Conservation (phyloP, 306 rosid genomes). For the Acacia acuminata region DNA sequence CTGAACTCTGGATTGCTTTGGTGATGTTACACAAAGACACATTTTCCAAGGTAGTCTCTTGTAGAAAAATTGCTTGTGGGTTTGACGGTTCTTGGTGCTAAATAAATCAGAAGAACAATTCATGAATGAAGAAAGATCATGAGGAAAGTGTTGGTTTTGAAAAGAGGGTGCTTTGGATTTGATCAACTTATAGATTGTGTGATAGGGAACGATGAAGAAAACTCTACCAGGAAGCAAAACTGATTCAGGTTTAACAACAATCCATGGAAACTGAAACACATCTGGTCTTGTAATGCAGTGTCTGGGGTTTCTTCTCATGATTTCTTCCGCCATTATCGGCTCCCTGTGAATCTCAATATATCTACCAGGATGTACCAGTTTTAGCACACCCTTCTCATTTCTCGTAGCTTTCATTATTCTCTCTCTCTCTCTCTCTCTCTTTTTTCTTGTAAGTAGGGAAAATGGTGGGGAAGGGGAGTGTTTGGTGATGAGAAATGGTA, state of each 20-base stretch:
- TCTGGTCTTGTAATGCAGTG: constrained; percentile 70
- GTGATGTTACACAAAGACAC: not conserved
- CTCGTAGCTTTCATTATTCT: constrained; percentile 30
- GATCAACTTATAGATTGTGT: constrained; percentile 50
- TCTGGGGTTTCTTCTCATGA: constrained; percentile 60
- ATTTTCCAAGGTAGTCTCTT: constrained; percentile 2
- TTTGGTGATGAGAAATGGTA: not conserved
- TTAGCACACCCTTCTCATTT: constrained; percentile 46
- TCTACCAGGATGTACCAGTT: constrained; percentile 64
- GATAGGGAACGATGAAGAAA: constrained; percentile 62
- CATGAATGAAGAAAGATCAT: not conserved
- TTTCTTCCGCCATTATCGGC: constrained; percentile 59
- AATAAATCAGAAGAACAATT: constrained; percentile 24
- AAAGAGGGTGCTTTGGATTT: constrained; percentile 37
- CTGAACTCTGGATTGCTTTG: not conserved
- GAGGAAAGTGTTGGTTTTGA: constrained; percentile 1
- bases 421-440: not conserved
- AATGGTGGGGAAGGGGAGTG: constrained; percentile 28
- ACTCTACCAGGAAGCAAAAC: constrained; percentile 59
- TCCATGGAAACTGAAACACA: constrained; percentile 67
- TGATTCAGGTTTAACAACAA: constrained; percentile 67
- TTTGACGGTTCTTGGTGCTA: constrained; percentile 36
- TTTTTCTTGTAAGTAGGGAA: not conserved
- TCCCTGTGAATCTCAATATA: constrained; percentile 44
- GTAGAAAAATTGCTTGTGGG: not conserved